Percentiles rank a stretch among this genome's conserved stretches.
Evolutionary conservation across 1,139 yeast genomes (phyloP).

Genomic region (Geotrichum fermentans): DNA sequence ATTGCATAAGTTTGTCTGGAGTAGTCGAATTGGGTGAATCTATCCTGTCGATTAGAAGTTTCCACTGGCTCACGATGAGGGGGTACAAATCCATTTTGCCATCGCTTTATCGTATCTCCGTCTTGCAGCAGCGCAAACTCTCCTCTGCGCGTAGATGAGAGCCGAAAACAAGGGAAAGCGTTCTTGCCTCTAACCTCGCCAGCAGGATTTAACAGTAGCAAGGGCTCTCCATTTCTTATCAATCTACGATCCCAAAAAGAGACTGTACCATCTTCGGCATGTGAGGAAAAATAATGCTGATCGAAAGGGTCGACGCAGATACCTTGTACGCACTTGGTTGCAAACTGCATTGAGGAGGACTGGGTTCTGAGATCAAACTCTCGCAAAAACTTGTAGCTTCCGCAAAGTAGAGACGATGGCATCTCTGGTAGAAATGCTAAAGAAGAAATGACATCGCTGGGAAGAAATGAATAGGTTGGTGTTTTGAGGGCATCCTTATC

Average conservation of each 20-base stretch:
- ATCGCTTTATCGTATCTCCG: constrained; percentile 72
- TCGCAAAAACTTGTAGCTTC: constrained; percentile 71
- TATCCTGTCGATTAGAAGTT: constrained; percentile 4
- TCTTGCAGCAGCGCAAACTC: constrained; percentile 78
- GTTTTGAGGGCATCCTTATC: constrained; percentile 18
- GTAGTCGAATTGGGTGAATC: constrained; percentile 3
- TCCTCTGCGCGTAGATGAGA: constrained; percentile 61
- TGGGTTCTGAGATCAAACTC: constrained; percentile 72
- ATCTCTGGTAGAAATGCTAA: constrained; percentile 62
- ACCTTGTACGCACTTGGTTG: constrained; percentile 68
- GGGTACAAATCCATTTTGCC: constrained; percentile 70
- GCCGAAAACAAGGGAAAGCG: constrained; percentile 62
- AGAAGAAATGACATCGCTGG: constrained; percentile 71
- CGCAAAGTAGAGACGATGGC: constrained; percentile 56
- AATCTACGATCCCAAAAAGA: constrained; percentile 85
- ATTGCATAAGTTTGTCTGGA: constrained; percentile 8
- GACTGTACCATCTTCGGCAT: constrained; percentile 78
- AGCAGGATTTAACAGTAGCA: constrained; percentile 49
- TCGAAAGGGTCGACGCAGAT: constrained; percentile 65
- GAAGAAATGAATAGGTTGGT: constrained; percentile 58
- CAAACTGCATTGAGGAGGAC: constrained; percentile 68
- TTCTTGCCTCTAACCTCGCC: constrained; percentile 62
- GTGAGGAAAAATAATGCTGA: constrained; percentile 62
- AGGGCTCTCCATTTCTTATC: constrained; percentile 37
- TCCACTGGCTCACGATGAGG: constrained; percentile 11